Conservation (phyloP, 768 basidiomycete genomes). For the Suillus subalutaceus region DNA sequence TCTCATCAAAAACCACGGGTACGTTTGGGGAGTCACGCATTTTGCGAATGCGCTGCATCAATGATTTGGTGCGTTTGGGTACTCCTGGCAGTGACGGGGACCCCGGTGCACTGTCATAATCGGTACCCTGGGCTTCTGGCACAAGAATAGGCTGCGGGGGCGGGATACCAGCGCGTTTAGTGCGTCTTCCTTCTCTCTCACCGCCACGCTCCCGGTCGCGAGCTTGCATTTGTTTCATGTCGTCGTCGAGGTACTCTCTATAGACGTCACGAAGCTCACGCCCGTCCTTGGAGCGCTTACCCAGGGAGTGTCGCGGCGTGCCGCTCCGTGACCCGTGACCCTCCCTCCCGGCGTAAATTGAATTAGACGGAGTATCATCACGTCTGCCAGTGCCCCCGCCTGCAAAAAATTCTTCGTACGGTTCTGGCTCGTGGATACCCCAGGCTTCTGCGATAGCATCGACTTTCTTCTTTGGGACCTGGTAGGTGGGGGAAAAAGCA, state of each 20-base stretch:
- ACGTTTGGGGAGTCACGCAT: slow-evolving; percentile 89
- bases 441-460: slow-evolving; percentile 91
- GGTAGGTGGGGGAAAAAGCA: slow-evolving; percentile 52
- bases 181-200: slow-evolving; percentile 33
- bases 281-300: slow-evolving; percentile 48
- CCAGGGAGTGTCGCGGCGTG: slow-evolving; percentile 39
- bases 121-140: slow-evolving; percentile 49
- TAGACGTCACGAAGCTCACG: slow-evolving; percentile 54
- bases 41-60: slow-evolving; percentile 87
- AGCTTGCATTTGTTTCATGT: slow-evolving; percentile 26
- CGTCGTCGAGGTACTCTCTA: slow-evolving; percentile 47
- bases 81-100: slow-evolving; percentile 42
- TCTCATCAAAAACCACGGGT: slow-evolving; percentile 55
- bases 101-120: slow-evolving; percentile 39
- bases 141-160: slow-evolving; percentile 86
- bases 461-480: slow-evolving; percentile 79
- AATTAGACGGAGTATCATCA: slow-evolving; percentile 61
- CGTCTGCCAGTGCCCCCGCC: slow-evolving; percentile 60
- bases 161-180: slow-evolving; percentile 61
- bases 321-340: slow-evolving; percentile 39
- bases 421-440: slow-evolving; percentile 92
- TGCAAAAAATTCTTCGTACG: slow-evolving; percentile 87
- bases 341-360: slow-evolving; percentile 70
- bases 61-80: slow-evolving; percentile 75
- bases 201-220: slow-evolving; percentile 40